phyloP scores from a whole-genome alignment of 345 rosid species.

The Eucalyptus pauciflora region DNA sequence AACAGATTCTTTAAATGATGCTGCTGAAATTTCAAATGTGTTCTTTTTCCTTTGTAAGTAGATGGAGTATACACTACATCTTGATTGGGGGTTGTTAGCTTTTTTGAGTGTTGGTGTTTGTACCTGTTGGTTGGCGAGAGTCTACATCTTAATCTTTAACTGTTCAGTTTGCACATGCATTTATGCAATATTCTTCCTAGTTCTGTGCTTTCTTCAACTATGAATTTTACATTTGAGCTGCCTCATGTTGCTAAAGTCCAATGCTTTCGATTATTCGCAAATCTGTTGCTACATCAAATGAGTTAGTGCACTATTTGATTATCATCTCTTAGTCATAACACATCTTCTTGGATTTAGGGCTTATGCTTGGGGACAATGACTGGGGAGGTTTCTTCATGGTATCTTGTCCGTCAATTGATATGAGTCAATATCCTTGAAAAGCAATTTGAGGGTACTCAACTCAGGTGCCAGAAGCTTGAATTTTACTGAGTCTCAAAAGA shows the following conservation, averaged over 20 bases:
- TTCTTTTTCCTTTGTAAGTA: neutral
- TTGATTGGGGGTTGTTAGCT: neutral
- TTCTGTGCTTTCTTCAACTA: neutral
- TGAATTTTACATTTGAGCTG: neutral
- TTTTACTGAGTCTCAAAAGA: neutral
- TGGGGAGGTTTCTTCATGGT: neutral
- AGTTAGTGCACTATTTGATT: neutral
- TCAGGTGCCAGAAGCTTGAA: neutral
- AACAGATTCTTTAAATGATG: neutral
- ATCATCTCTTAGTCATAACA: neutral
- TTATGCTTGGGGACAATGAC: conserved; percentile 51
- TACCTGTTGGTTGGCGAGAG: neutral
- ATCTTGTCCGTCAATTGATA: neutral
- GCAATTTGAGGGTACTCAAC: neutral
- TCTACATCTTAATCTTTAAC: neutral
- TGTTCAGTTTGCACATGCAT: neutral
- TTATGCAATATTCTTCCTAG: neutral
- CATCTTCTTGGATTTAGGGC: conserved; percentile 14
- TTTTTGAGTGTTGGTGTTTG: neutral
- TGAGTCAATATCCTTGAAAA: neutral
- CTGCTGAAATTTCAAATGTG: neutral
- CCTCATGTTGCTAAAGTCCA: neutral
- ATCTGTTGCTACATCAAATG: neutral
- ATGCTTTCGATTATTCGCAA: neutral
- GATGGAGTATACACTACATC: neutral